Percentiles rank a stretch among this genome's conserved stretches.
phyloP scores from a whole-genome alignment of 2,329 filamentous ascomycete genomes.

The Cryphonectria japonica region DNA sequence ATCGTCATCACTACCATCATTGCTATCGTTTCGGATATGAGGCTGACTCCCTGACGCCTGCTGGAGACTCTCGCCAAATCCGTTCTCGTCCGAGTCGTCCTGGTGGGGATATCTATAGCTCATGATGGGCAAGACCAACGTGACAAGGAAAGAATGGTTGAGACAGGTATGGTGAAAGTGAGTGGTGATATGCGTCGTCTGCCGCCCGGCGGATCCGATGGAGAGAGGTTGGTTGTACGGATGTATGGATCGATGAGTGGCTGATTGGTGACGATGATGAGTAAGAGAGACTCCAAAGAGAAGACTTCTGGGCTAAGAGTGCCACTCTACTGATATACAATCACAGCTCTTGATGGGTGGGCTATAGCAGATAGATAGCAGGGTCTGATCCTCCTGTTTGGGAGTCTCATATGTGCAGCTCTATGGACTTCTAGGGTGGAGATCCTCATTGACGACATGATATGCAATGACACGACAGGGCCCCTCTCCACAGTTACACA shows the following conservation, averaged over 20 bases:
- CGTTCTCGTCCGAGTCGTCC: slow-evolving; percentile 30
- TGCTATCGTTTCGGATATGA: slow-evolving; percentile 11
- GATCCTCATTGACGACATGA: slow-evolving; percentile 27
- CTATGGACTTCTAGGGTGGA: background rate
- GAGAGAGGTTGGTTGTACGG: background rate
- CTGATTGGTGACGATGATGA: background rate
- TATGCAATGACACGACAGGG: slow-evolving; percentile 18
- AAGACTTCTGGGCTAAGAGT: background rate
- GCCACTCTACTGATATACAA: background rate
- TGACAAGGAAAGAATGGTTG: background rate
- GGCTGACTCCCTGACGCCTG: slow-evolving; percentile 16
- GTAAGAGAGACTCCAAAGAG: background rate
- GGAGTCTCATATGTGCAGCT: background rate
- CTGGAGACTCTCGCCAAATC: slow-evolving; percentile 26
- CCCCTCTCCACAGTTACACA: background rate
- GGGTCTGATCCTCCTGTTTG: background rate
- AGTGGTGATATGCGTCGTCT: background rate
- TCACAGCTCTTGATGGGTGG: background rate
- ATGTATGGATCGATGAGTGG: background rate
- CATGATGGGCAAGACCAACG: slow-evolving; percentile 16
- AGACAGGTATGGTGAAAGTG: background rate
- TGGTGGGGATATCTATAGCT: slow-evolving; percentile 26
- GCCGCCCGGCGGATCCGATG: slow-evolving; percentile 8
- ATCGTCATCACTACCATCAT: slow-evolving; percentile 11
- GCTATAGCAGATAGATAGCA: background rate